Conservation (phyloP, 768 basidiomycete species). For the Naganishia kalamii region DNA sequence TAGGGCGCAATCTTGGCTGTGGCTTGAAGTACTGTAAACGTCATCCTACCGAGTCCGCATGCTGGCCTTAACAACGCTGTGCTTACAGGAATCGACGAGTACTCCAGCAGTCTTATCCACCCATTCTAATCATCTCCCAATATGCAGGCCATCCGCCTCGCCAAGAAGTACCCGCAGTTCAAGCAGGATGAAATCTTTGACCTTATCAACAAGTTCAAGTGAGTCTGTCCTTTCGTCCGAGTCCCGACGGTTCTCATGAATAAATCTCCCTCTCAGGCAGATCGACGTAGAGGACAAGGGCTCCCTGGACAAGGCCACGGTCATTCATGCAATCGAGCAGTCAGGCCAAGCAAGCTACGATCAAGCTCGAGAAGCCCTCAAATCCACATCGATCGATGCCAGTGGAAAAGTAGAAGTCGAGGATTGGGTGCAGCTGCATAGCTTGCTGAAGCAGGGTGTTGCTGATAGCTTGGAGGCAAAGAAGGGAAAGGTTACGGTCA, state of each 20-base stretch:
- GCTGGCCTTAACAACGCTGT: neutral
- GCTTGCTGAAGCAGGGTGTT: slow-evolving; percentile 18
- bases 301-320: slow-evolving; percentile 58
- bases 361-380: slow-evolving; percentile 67
- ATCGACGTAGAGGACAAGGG: slow-evolving; percentile 47
- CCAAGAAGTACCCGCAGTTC: slow-evolving; percentile 87
- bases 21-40: too few relatives aligned
- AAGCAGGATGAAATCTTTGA: slow-evolving; percentile 89
- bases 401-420: slow-evolving; percentile 94
- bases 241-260: neutral
- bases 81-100: too few relatives aligned
- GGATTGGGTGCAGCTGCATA: slow-evolving; percentile 87
- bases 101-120: too few relatives aligned
- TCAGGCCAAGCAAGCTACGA: slow-evolving; percentile 82
- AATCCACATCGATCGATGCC: slow-evolving; percentile 86
- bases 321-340: slow-evolving; percentile 68
- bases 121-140: slow-evolving; percentile 17
- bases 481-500: slow-evolving; percentile 80
- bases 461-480: slow-evolving; percentile 30
- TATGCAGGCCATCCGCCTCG: slow-evolving; percentile 59
- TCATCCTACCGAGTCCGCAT: neutral
- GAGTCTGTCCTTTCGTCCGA: slow-evolving; percentile 44
- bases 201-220: slow-evolving; percentile 95
- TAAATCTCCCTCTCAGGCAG: slow-evolving; percentile 26
- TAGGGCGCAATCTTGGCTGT: too few relatives aligned